phyloP scores from a whole-genome alignment of 495 filamentous ascomycete genomes.

The Penicillium simplicissimum region DNA sequence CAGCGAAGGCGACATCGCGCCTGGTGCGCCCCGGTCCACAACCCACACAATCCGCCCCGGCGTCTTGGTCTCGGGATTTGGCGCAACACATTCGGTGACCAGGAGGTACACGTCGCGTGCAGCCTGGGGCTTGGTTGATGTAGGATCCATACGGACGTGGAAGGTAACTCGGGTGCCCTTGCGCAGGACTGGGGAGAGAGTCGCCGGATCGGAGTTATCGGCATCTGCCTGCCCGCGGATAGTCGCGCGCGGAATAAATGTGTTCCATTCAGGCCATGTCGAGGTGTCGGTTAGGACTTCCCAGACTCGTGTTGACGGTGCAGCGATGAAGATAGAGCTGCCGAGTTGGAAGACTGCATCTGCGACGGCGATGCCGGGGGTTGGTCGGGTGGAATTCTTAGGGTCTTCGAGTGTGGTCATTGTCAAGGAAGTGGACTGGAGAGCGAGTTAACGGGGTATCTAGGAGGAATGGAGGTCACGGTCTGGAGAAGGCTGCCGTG shows the following conservation, averaged over 20 bases:
- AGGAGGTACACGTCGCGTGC: slow-evolving; percentile 25
- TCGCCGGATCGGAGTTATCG: neutral
- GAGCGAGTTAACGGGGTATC: neutral
- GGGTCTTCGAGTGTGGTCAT: slow-evolving; percentile 24
- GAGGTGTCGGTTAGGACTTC: slow-evolving; percentile 40
- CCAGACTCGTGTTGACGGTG: slow-evolving; percentile 39
- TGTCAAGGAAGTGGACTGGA: neutral
- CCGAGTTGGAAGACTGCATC: slow-evolving; percentile 35
- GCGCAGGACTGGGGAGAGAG: slow-evolving; percentile 35
- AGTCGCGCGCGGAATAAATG: slow-evolving; percentile 43
- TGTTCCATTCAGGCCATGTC: slow-evolving; percentile 47
- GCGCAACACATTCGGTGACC: slow-evolving; percentile 35
- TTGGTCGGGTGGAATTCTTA: slow-evolving; percentile 30
- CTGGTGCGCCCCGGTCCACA: slow-evolving; percentile 28
- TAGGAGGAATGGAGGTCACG: neutral
- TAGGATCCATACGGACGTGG: slow-evolving; percentile 46
- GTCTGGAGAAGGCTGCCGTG: neutral
- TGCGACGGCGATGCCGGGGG: slow-evolving; percentile 34
- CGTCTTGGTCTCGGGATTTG: slow-evolving; percentile 20
- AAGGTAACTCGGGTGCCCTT: slow-evolving; percentile 41
- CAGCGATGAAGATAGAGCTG: slow-evolving; percentile 38
- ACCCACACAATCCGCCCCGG: slow-evolving; percentile 42
- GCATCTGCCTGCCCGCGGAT: slow-evolving; percentile 38
- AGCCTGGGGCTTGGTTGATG: slow-evolving; percentile 30
- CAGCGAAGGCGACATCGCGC: slow-evolving; percentile 29